phyloP scores from a whole-genome alignment of 108 stramenopile genomes.

The Nitzschia putrida region DNA sequence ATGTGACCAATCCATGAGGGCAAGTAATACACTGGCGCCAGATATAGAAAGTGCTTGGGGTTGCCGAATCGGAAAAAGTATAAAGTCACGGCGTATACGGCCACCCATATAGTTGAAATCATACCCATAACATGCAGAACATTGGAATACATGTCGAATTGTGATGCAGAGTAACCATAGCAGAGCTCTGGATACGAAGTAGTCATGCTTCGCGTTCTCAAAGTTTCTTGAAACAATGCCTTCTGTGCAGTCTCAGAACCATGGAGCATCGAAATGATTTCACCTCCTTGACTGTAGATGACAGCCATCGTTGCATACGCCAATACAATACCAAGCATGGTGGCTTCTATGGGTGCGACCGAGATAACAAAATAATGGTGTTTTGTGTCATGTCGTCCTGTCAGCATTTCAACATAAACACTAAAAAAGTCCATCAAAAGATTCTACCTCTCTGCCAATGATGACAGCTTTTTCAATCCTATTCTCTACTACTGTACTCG shows the following conservation, averaged over 20 bases:
- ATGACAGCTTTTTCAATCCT: no score
- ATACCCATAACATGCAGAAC: constrained; percentile 10
- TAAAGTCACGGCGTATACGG: constrained; percentile 4
- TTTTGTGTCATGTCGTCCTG: no score
- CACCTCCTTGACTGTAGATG: background rate
- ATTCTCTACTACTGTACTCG: no score
- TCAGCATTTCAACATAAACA: no score
- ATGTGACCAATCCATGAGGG: constrained; percentile 17
- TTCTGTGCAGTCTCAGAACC: constrained; percentile 7
- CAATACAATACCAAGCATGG: constrained; percentile 5
- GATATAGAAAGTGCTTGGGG: constrained; percentile 4
- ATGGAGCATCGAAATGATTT: constrained; percentile 1
- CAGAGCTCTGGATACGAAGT: background rate
- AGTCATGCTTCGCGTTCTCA: no score
- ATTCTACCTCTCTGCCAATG: no score
- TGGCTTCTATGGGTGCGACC: background rate
- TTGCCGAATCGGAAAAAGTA: constrained; percentile 11
- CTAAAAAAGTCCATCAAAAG: no score
- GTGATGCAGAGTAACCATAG: constrained; percentile 3
- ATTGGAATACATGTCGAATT: constrained; percentile 7
- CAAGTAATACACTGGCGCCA: constrained; percentile 14
- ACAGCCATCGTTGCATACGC: constrained; percentile 6
- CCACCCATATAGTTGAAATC: constrained; percentile 14
- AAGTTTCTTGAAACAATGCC: background rate
- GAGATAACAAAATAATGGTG: no score